Evolutionary conservation across 2,329 filamentous ascomycete species (phyloP), one percentile per base, ranked within the genome.

Genomic region (Zymoseptoria ardabiliae): DNA sequence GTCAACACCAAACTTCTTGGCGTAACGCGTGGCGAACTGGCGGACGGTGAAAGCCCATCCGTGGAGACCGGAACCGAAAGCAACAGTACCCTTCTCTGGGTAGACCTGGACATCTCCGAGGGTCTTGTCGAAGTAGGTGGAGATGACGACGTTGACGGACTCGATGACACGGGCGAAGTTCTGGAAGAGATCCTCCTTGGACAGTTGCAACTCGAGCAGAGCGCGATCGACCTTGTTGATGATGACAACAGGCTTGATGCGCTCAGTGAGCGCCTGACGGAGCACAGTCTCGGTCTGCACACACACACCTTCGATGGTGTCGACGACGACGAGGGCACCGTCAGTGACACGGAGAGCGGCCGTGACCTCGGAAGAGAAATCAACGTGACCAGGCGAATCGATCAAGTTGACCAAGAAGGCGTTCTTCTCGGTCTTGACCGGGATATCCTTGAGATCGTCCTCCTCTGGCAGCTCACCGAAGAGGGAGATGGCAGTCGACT

Each of bases 201-300:
- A 88, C 75, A 97, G 88, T 84, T 99, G 94, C 67, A 99, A 87
- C 83, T 99, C 94, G 78, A 99, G 91, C 76, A 99, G 90, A 81
- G 94, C 92, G 82, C 94, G 93, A 78, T 99, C 94, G 80, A 99
- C 94, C 89, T 99, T 99, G 91, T 99, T 99, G 87, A 99, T 97
- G 81, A 97, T 89, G 77, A 97, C 86, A 75, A 99, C 93, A 74
- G 94, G 94, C 89, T 97, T 97, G 82, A 99, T 99, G 83, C 94
- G 93, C 88, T 99, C 94, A 86, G 91, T 90, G 72, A 99, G 91
- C 79, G 94, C 93, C 85, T 99, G 94, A 77, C 94, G 92, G 71
- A 99, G 86, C 74, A 99, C 94, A 76, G 94, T 99, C 89, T 99
- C 94, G 76, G 94, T 99, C 86, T 99, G 94, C 78, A 99, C 94